Conservation (phyloP, 176 grass and related monocot species). For the Paspalum notatum region DNA sequence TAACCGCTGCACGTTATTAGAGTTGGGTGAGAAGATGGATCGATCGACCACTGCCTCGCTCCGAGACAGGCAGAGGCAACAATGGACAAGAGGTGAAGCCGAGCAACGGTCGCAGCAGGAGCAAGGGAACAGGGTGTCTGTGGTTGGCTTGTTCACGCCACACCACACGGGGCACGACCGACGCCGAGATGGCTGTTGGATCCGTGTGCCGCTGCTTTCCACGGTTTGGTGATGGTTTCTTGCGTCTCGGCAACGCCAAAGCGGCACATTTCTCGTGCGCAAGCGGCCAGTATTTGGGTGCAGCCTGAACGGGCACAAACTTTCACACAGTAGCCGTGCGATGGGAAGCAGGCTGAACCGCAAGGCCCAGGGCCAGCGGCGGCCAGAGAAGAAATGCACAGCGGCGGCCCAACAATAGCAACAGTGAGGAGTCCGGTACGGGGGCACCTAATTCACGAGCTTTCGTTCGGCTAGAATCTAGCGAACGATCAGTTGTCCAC, state of each 20-base stretch:
- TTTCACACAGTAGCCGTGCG: neutral
- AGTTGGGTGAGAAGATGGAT: neutral
- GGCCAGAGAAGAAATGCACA: too few relatives aligned
- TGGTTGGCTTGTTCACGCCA: neutral
- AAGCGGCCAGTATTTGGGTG: neutral
- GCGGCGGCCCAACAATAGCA: too few relatives aligned
- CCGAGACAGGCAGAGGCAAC: neutral
- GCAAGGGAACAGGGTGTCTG: neutral
- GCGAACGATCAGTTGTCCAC: too few relatives aligned
- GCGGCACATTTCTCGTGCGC: neutral
- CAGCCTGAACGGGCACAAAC: neutral
- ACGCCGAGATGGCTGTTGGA: neutral
- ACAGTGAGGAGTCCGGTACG: too few relatives aligned
- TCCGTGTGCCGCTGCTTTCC: constrained; percentile 4
- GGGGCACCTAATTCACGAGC: too few relatives aligned
- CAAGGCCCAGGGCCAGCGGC: too few relatives aligned
- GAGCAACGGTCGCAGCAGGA: neutral
- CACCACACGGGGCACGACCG: neutral
- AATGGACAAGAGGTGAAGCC: too few relatives aligned
- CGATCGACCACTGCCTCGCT: neutral
- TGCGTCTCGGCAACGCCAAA: neutral
- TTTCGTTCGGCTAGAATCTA: too few relatives aligned
- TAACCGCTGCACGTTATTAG: too few relatives aligned
- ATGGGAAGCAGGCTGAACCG: neutral
- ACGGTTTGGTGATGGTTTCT: constrained; percentile 1